phyloP scores from a whole-genome alignment of 495 filamentous ascomycete genomes.

The Penicillium odoratum region DNA sequence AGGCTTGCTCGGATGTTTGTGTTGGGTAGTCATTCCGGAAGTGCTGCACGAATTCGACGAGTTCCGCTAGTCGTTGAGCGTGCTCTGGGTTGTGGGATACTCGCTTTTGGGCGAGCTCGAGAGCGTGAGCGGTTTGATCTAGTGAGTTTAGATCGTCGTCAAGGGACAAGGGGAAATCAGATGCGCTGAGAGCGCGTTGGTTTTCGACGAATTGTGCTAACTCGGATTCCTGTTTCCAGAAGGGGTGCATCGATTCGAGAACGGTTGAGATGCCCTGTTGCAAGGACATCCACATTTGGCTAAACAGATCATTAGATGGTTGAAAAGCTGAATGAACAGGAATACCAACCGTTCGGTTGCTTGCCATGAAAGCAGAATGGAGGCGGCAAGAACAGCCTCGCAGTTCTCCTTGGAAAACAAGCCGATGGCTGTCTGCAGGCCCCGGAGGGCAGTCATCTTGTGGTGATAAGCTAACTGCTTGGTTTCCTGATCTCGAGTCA shows the following conservation, averaged over 20 bases:
- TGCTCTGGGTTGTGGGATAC: conserved; percentile 73
- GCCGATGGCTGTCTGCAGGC: conserved; percentile 82
- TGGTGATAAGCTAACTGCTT: conserved; percentile 86
- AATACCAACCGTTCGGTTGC: conserved; percentile 86
- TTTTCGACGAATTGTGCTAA: conserved; percentile 82
- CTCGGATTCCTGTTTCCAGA: conserved; percentile 85
- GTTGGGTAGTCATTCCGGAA: conserved; percentile 73
- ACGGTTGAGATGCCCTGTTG: conserved; percentile 92
- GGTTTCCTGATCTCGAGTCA: conserved; percentile 78
- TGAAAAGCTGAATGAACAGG: conserved; percentile 1
- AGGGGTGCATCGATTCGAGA: conserved; percentile 81
- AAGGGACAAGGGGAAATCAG: conserved; percentile 51
- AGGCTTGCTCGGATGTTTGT: conserved; percentile 75
- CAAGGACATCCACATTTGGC: conserved; percentile 86
- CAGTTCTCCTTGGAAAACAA: conserved; percentile 83
- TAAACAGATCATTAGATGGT: conserved; percentile 43
- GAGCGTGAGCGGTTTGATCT: conserved; percentile 50
- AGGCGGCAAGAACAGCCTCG: conserved; percentile 90
- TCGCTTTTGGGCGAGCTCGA: conserved; percentile 69
- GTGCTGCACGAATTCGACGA: conserved; percentile 77
- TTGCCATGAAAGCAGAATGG: conserved; percentile 93
- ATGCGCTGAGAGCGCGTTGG: conserved; percentile 50
- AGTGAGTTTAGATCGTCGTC: conserved; percentile 68
- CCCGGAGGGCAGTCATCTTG: conserved; percentile 78
- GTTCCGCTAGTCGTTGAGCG: conserved; percentile 69